Conservation (phyloP, 2,329 filamentous ascomycete species). For the Celoporthe dispersa region DNA sequence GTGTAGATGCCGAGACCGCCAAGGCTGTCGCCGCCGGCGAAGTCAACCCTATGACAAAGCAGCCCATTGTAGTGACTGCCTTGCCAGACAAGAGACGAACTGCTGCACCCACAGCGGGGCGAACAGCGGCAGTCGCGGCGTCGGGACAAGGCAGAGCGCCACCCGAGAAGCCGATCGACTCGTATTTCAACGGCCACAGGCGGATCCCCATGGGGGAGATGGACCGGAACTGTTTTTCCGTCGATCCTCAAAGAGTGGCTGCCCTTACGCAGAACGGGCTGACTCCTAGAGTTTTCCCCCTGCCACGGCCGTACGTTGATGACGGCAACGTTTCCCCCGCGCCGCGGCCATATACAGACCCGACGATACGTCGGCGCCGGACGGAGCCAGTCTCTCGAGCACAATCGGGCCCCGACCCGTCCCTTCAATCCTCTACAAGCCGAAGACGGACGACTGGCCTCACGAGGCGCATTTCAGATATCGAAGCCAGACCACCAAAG, state of each 20-base stretch:
- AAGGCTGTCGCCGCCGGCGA: constrained; percentile 78
- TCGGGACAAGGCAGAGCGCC: constrained; percentile 35
- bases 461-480: constrained; percentile 28
- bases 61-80: constrained; percentile 53
- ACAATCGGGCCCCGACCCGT: constrained; percentile 35
- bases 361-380: constrained; percentile 51
- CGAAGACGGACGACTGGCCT: constrained; percentile 37
- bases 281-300: constrained; percentile 60
- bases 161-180: constrained; percentile 55
- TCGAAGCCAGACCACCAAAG: constrained; percentile 52
- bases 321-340: constrained; percentile 33
- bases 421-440: constrained; percentile 25
- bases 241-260: constrained; percentile 54
- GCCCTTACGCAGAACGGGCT: constrained; percentile 54
- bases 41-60: constrained; percentile 87
- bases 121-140: constrained; percentile 33
- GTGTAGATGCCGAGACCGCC: constrained; percentile 72
- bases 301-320: constrained; percentile 61
- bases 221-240: constrained; percentile 64
- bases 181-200: constrained; percentile 55
- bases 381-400: constrained; percentile 57
- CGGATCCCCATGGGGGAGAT: constrained; percentile 65
- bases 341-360: constrained; percentile 40
- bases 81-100: constrained; percentile 48
- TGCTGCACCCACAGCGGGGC: constrained; percentile 37